A percentile compares a stretch with the other conserved stretches of the same genome.
Evolutionary conservation across 2,329 filamentous ascomycete genomes (phyloP).

Genomic region (Ceratocystis papillata): DNA sequence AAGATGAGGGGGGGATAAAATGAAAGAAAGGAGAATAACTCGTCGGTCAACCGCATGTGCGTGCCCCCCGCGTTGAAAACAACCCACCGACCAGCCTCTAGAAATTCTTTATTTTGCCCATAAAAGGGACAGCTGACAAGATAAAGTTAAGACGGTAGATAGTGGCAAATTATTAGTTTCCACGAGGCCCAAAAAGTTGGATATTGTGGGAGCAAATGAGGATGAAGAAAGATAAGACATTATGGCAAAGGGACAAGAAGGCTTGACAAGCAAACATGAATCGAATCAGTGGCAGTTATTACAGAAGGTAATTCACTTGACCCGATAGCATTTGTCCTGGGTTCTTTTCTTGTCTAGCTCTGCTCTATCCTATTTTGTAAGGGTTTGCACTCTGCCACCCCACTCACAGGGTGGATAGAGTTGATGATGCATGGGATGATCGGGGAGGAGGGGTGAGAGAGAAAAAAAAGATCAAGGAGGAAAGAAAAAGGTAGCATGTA

Average conservation of each 20-base stretch:
- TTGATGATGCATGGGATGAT: not conserved
- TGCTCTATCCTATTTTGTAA: not conserved
- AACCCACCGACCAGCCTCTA: not conserved
- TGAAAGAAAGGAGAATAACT: constrained; percentile 1
- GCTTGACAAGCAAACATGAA: not conserved
- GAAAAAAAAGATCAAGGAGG: not conserved
- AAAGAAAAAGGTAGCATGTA: not conserved
- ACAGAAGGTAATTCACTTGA: not conserved
- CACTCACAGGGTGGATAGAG: not conserved
- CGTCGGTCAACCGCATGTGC: not conserved
- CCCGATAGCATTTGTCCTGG: not conserved
- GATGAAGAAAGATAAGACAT: constrained; percentile 14
- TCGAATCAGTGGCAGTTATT: no score
- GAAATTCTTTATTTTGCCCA: not conserved
- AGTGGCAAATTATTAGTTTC: not conserved
- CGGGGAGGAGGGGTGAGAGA: not conserved
- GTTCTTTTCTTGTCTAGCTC: not conserved
- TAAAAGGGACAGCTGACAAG: not conserved
- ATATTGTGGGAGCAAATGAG: not conserved
- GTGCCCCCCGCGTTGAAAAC: not conserved
- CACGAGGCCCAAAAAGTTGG: not conserved
- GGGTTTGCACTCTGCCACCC: not conserved
- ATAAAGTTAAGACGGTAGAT: not conserved
- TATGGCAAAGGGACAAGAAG: constrained; percentile 4
- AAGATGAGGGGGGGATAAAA: not conserved